Evolutionary conservation across 2,329 filamentous ascomycete genomes (phyloP).

Genomic region (Ilyonectria sp.): DNA sequence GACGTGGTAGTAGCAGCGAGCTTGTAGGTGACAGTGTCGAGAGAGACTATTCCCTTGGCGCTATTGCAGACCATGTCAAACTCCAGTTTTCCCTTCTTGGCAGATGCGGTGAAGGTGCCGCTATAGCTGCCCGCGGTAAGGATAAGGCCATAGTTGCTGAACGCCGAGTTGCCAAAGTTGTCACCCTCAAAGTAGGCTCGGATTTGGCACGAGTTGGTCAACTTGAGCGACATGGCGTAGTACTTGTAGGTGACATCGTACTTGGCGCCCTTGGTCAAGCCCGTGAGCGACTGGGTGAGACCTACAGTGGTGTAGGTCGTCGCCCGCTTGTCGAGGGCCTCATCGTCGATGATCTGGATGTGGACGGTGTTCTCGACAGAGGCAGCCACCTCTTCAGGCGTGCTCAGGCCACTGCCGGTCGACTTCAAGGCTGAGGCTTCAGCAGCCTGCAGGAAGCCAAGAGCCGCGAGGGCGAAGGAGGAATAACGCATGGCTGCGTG

Average conservation of each 20-base stretch:
- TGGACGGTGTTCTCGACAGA: not conserved
- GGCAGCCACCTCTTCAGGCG: not conserved
- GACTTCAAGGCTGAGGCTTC: conserved; percentile 8
- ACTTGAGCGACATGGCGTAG: conserved; percentile 8
- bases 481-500: conserved; percentile 19
- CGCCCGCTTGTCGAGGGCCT: not conserved
- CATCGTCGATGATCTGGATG: conserved; percentile 1
- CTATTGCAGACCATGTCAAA: conserved; percentile 4
- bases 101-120: conserved; percentile 8
- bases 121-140: not conserved
- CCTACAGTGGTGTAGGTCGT: not conserved
- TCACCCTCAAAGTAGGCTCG: conserved; percentile 8
- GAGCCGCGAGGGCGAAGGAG: conserved; percentile 19
- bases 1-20: not conserved
- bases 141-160: not conserved
- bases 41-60: conserved; percentile 4
- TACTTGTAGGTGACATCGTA: conserved; percentile 17
- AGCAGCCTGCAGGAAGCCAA: conserved; percentile 13
- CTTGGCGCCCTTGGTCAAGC: not conserved
- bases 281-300: not conserved
- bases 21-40: not conserved
- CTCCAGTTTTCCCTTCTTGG: conserved; percentile 4
- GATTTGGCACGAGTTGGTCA: conserved; percentile 8
- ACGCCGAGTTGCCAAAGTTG: conserved; percentile 11
- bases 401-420: not conserved